A percentile compares a stretch with the other conserved stretches of the same genome.
Conservation (phyloP, 345 rosid species). For the Zanthoxylum bungeanum region DNA sequence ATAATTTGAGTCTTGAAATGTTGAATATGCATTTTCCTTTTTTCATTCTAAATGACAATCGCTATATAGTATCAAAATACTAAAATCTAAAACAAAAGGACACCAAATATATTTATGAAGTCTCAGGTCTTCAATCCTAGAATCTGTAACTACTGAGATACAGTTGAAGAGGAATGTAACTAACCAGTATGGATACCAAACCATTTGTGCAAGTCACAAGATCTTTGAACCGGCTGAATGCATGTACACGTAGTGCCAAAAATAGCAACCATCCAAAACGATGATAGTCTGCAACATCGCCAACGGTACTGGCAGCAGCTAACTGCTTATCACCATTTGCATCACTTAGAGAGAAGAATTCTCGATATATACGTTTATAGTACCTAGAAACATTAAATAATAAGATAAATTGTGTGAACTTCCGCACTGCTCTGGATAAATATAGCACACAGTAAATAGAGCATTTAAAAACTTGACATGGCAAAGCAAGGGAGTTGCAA, state of each 20-base stretch:
- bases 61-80: not conserved
- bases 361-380: conserved; percentile 72
- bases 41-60: not conserved
- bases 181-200: conserved; percentile 83
- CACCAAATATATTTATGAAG: not conserved
- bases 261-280: conserved; percentile 96
- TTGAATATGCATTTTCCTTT: not conserved
- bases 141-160: conserved; percentile 1
- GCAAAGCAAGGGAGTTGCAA: not conserved
- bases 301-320: conserved; percentile 31
- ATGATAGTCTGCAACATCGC: conserved; percentile 46
- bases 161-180: conserved; percentile 24
- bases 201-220: conserved; percentile 86
- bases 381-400: conserved; percentile 43
- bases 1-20: not conserved
- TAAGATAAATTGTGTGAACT: conserved; percentile 7
- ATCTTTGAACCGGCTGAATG: conserved; percentile 80
- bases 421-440: not conserved
- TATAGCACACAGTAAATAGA: not conserved
- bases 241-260: conserved; percentile 85
- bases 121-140: not conserved
- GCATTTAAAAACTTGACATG: not conserved
- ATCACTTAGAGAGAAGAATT: conserved; percentile 60
- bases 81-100: not conserved
- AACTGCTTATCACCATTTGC: conserved; percentile 46